Evolutionary conservation across 345 rosid genomes (phyloP), one percentile per base, ranked within the genome.

Genomic region (Populus euphratica): DNA sequence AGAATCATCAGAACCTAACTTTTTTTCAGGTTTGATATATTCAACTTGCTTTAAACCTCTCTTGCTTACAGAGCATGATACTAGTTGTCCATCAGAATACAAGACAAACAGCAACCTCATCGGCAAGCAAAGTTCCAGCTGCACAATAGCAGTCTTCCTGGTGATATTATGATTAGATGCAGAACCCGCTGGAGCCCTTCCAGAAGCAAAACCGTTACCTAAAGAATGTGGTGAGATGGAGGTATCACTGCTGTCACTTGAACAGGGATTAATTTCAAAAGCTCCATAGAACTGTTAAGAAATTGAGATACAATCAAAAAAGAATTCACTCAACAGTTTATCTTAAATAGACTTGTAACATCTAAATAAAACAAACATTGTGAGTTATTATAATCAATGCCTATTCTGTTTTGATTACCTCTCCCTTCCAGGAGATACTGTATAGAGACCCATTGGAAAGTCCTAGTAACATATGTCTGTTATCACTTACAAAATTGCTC

Each of bases 341-440:
- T 70, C 23, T 33, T n/a, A 27, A 39, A 70, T 63, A 54, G 69
- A 75, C 63, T 76, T 52, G 41, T 16, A 14, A 52, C 64, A 69
- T 67, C 31, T 11, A 74, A 56, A 68, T 35, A 25, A 8, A n/a
- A 65, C 5, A 63, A 23, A 23, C 21, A 33, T 68, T 14, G 8
- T n/a, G 27, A 18, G 31, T 31, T 35, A 56, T 38, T 56, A 10
- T 43, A n/a, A 69, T 23, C 27, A 9, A 59, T 59, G 64, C 29
- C 29, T n/a, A 10, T 44, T 17, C 31, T 43, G 39, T 65, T 43
- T 38, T 23, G 35, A 79, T 83, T 91, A 95, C 99, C 99, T 95
- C 98, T 71, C 97, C 99, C 81, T 93, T 95, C 99, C 99, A 95
- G 31, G 99, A 95, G 73, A 93, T 88, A 74, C 90, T 86, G 80